Evolutionary conservation across 805 yeast species (phyloP), one percentile per base, ranked within the genome.

Genomic region (Geotrichum ghanense): DNA sequence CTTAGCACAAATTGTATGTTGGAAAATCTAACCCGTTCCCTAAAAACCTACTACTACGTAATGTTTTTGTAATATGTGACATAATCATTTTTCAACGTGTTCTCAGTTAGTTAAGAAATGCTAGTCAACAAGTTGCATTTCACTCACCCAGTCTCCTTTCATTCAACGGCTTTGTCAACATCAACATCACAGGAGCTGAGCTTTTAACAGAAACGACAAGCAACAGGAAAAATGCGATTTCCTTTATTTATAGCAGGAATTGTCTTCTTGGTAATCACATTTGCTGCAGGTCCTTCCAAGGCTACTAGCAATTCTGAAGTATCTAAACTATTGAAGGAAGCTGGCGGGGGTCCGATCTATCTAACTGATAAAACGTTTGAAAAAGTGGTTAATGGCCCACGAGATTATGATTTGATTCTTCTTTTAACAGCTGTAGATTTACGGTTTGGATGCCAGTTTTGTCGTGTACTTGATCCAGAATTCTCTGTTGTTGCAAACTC

Each of bases 361-460:
- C 58, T 86, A 48, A 77, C 73, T n/a, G 87, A 80, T 56, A 63
- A 63, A 42, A 85, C 79, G 60, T 83, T 68, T 58, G 71, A 75
- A 52, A 63, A 66, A 14, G 59, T 81, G 19, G 65, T 86, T 47
- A 66, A 66, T 22, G 85, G 86, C 3, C 75, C 79, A 20, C 73
- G 90, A 57, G 87, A 86, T 56, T 78, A 76, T 62, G 73, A 82
- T 34, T 58, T 84, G n/a, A 71, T 83, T 10, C 56, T 79, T 25
- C 71, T 81, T 47, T 65, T 90, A 50, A 83, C 96, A 0, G 87
- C 97, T 2, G 74, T 81, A 7, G 73, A 79, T 43, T 72, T 86
- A 1, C 76, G 76, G 50, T 74, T 89, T 58, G 85, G 84, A 10
- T 92, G 98, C 67, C 68, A 69, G 1, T 68, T 84, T 45, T 92